Percentiles rank a stretch among this genome's conserved stretches.
Evolutionary conservation across 257 asterid genomes (phyloP).

Genomic region (Lavandula angustifolia): DNA sequence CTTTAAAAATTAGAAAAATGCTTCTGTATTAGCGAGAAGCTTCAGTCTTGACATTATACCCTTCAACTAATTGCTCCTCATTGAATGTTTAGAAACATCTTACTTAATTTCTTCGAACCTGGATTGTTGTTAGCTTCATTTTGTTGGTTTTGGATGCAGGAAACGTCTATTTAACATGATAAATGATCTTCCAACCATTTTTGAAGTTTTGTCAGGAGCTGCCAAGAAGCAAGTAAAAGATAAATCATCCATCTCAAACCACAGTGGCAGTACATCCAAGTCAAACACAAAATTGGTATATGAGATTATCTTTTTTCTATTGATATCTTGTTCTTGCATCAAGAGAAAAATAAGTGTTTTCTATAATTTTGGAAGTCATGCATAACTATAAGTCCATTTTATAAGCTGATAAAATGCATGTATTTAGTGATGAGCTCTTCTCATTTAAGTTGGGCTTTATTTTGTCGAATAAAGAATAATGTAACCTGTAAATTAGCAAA

Average conservation of each 20-base stretch:
- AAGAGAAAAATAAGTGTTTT: not conserved
- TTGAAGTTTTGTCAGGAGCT: slow-evolving; percentile 80
- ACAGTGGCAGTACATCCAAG: slow-evolving; percentile 65
- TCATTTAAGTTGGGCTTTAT: too few species aligned
- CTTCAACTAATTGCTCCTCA: not conserved
- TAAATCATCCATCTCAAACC: slow-evolving; percentile 60
- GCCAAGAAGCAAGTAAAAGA: slow-evolving; percentile 73
- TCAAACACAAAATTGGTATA: slow-evolving; percentile 59
- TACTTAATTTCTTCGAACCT: slow-evolving; percentile 23
- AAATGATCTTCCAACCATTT: slow-evolving; percentile 82
- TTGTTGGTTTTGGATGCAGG: slow-evolving; percentile 52
- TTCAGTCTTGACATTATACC: not conserved
- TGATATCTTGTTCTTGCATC: slow-evolving; percentile 4
- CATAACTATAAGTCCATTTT: slow-evolving; percentile 1
- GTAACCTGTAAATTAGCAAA: not conserved
- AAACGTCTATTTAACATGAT: slow-evolving; percentile 74
- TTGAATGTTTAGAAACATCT: slow-evolving; percentile 11
- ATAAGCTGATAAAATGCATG: not conserved
- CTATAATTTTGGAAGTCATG: slow-evolving; percentile 9
- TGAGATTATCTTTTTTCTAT: not conserved
- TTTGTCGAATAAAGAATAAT: not conserved
- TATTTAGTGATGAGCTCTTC: not conserved
- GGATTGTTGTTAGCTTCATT: slow-evolving; percentile 24
- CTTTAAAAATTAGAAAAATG: slow-evolving; percentile 2
- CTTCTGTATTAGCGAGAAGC: not conserved